Base-by-base conservation (phyloP, 176 grass and related monocot species). In the Bonia amplexicaulis region DNA sequence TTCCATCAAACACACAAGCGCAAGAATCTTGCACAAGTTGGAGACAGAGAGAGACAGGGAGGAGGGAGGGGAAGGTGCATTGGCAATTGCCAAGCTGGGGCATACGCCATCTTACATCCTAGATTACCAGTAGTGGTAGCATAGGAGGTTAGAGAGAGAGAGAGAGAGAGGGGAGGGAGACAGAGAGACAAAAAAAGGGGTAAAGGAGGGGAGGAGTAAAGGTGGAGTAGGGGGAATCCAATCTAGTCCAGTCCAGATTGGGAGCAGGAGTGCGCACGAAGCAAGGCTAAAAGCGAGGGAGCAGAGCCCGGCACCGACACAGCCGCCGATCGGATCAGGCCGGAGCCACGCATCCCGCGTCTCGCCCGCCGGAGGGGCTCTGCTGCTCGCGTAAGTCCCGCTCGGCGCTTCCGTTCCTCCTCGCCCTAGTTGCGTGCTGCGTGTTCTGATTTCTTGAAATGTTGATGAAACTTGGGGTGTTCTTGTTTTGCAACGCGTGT, bases 221-320 rank as follows among this genome's bases (percentile, higher is more conserved):
- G 80, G 67, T 40, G 45, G 37, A 59, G 37, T 3, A 23, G 31
- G 13, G 31, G 80, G 67, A 60, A 70, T 80, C 78, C 77, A 67
- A 49, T 53, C 51, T 15, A 52, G 6, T 80, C 65, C 64, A 69
- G 41, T 42, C 79, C 80, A 31, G 80, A 71, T 60, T 71, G 77
- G 77, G 79, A 67, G 62, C 61, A 39, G 69, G 54, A 62, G 69
- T 83, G 69, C 23, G 54, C 39, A 27, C 54, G 80, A 83, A 60
- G 69, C 80, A 73, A 83, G 12, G 61, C 61, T 33, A 64, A 64
- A 19, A 23, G 65, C 3, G n/a, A 58, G 25, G 13, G 15, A 29
- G 39, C 6, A 15, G 51, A 23, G 20, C 42, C 70, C 6, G 16
- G 10, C 79, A 42, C 47, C 71, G 47, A 53, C 47, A 23, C 42